Evolutionary conservation across 1,139 yeast species (phyloP).

Genomic region (Taphrina wiesneri): DNA sequence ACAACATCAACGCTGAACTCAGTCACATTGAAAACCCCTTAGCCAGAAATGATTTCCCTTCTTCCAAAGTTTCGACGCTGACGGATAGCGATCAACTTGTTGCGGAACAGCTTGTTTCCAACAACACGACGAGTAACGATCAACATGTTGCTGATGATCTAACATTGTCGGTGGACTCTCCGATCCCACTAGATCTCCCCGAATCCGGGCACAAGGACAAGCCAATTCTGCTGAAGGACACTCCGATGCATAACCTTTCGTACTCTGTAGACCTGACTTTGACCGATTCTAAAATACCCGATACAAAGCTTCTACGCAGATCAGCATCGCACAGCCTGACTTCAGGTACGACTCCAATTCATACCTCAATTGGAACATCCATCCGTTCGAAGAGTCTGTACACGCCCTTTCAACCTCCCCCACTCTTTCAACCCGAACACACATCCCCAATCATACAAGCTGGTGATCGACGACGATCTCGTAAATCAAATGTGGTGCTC

Average conservation of each 20-base stretch:
- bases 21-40: too few species aligned
- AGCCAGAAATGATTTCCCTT: too few species aligned
- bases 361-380: constrained; percentile 6
- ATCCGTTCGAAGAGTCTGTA: constrained; percentile 5
- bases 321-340: constrained; percentile 7
- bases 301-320: neutral
- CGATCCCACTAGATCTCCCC: neutral
- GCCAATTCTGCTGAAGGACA: neutral
- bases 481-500: neutral
- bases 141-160: neutral
- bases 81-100: neutral
- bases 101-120: neutral
- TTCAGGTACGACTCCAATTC: constrained; percentile 2
- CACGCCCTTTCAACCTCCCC: neutral
- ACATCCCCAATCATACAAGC: constrained; percentile 15
- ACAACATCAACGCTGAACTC: neutral
- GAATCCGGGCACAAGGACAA: constrained; percentile 1
- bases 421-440: neutral
- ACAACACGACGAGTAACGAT: neutral
- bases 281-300: neutral
- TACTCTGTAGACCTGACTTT: neutral
- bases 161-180: neutral
- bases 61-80: neutral
- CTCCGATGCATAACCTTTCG: neutral
- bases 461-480: constrained; percentile 20